These are phyloP conservation scores for Metschnikowia sp. DNA, from an alignment of 805 yeast genomes.

Conservation along the genomic window DNA sequence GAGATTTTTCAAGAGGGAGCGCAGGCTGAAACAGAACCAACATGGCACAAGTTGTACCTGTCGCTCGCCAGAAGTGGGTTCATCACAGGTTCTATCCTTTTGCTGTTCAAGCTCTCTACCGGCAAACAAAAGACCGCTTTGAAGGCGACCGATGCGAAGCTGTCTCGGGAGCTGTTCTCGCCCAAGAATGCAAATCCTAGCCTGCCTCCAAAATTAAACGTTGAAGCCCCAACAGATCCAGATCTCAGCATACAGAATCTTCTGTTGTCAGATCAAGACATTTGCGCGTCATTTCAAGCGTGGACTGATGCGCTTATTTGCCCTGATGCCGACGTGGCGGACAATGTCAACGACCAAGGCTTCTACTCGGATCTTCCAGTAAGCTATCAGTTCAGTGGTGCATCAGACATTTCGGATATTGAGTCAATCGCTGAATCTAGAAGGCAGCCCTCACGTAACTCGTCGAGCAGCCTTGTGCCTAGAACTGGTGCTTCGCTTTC, in stretches of 20 bases:
- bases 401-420: slow-evolving; percentile 29
- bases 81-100: slow-evolving; percentile 47
- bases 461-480: slow-evolving; percentile 1
- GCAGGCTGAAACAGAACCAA: slow-evolving; percentile 26
- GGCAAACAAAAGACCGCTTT: slow-evolving; percentile 14
- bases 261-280: neutral
- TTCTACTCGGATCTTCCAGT: slow-evolving; percentile 30
- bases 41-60: slow-evolving; percentile 46
- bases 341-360: slow-evolving; percentile 37
- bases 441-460: neutral
- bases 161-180: neutral
- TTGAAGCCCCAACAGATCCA: slow-evolving; percentile 5
- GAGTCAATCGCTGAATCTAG: slow-evolving; percentile 22
- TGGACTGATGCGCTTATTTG: slow-evolving; percentile 31
- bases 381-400: slow-evolving; percentile 10
- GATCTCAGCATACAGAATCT: slow-evolving; percentile 8
- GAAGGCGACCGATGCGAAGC: neutral
- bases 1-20: slow-evolving; percentile 25
- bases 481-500: neutral
- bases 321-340: slow-evolving; percentile 14
- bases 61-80: slow-evolving; percentile 36
- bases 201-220: neutral
- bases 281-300: slow-evolving; percentile 13
- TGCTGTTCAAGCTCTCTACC: slow-evolving; percentile 40
- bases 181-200: neutral